Base-by-base conservation (phyloP, 768 basidiomycete genomes). In the Rhodotorula graminis region DNA sequence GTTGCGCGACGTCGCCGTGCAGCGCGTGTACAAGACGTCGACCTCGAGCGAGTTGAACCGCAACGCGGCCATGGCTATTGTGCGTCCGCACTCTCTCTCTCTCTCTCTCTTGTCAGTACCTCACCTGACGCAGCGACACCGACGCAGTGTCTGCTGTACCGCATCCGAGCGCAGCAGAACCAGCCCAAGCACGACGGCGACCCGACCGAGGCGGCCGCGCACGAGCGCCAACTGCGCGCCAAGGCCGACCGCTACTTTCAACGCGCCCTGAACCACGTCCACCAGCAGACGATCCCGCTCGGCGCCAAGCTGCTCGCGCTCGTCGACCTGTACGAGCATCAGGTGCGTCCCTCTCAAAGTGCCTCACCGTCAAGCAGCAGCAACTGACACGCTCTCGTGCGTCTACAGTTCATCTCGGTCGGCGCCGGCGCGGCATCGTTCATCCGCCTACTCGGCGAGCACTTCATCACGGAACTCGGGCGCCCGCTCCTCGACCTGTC, bases 211-310 rank as follows among this genome's bases (percentile, higher is more conserved):
- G 55, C 49, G 4, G 47, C 60, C 10, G 63, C 40, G 19, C 25
- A 44, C 46, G 55, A 31, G 11, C 60, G 62, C 4, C 25, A 52
- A 11, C 60, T 73, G 2, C 44, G 66, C 25, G 65, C 56, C 16
- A 63, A 62, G 27, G 55, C 60, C 29, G 61, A 73, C 46, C 29
- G 33, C 21, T 67, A 69, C 57, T 73, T 69, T n/a, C 65, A 69
- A n/a, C 33, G 42, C 9, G 64, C 72, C 16, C 53, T 74, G 52
- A 62, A 65, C 49, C 56, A 60, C 23, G 55, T 71, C 15, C 47
- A 57, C 12, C 42, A 15, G 6, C 52, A 60, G 49, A 46, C 57
- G 25, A 62, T 74, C 33, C 73, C 73, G 23, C 66, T 74, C 33
- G 65, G 67, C 12, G 69, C 73, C 37, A 70, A 74, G n/a, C 29